Conservation (phyloP, 1,284 basidiomycete species). For the Ustilago lituana region DNA sequence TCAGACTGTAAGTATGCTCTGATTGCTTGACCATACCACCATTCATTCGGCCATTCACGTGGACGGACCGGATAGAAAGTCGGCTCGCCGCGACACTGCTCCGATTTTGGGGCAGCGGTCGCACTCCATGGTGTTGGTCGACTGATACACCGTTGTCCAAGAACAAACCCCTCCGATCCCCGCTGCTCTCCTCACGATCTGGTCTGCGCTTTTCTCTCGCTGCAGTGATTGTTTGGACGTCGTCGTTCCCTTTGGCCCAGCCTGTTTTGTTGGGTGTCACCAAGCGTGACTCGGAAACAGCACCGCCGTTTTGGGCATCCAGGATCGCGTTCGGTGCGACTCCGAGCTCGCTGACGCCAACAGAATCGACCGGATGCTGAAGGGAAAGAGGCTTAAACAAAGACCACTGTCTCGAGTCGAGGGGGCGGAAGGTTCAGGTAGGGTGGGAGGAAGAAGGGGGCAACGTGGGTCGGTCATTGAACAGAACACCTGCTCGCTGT, state of each 20-base stretch:
- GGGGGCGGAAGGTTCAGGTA: too few species aligned
- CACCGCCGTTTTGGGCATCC: constrained; percentile 11
- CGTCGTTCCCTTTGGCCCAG: background rate
- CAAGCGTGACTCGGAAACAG: constrained; percentile 6
- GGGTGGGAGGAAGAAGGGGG: background rate
- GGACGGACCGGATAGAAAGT: constrained; percentile 46
- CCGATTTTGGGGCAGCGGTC: too few species aligned
- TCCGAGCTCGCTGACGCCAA: too few species aligned
- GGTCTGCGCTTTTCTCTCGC: constrained; percentile 2
- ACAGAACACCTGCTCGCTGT: constrained; percentile 42
- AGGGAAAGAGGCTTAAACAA: background rate
- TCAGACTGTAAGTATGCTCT: constrained; percentile 13
- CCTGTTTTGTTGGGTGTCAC: constrained; percentile 4
- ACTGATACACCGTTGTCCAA: constrained; percentile 48
- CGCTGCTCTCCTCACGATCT: too few species aligned
- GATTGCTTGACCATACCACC: background rate
- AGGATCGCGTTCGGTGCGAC: constrained; percentile 10
- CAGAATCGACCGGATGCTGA: too few species aligned
- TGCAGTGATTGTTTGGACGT: background rate
- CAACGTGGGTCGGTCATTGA: constrained; percentile 18
- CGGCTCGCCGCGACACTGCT: constrained; percentile 8
- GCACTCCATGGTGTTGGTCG: constrained; percentile 14
- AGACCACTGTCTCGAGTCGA: too few species aligned
- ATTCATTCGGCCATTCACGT: too few species aligned
- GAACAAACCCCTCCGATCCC: too few species aligned